These are phyloP conservation scores for Helichrysum umbraculigerum DNA, from an alignment of 129 eudicot genomes.

Conservation along the genomic window DNA sequence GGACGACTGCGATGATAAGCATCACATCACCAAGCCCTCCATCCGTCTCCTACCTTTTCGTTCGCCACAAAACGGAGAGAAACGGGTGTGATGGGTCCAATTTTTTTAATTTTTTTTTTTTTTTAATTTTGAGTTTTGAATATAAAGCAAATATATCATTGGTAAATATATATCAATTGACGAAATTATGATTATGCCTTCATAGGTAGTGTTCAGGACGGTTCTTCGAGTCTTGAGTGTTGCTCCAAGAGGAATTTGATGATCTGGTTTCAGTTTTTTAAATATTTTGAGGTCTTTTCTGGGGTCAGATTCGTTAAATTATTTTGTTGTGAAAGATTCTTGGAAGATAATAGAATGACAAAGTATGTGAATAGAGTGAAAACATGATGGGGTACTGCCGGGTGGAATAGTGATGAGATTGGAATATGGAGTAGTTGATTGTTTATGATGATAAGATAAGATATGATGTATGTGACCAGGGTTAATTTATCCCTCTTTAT, in stretches of 20 bases:
- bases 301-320: constrained; percentile 11
- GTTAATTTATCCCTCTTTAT: constrained; percentile 17
- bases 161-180: no score
- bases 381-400: constrained; percentile 30
- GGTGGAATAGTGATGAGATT: constrained; percentile 29
- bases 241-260: background rate
- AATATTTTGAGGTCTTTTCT: background rate
- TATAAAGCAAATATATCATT: no score
- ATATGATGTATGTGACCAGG: constrained; percentile 33
- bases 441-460: constrained; percentile 5
- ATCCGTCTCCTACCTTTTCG: no score
- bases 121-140: no score
- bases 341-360: constrained; percentile 19
- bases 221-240: no score
- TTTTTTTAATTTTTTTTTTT: no score
- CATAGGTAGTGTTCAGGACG: no score
- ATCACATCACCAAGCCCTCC: no score
- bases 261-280: constrained; percentile 3
- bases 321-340: constrained; percentile 7
- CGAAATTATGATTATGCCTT: no score
- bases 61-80: no score
- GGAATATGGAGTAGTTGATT: constrained; percentile 24
- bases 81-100: no score
- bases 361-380: constrained; percentile 7
- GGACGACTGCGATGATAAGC: no score